Percentiles rank a stretch among this genome's conserved stretches.
phyloP scores from a whole-genome alignment of 345 rosid species.

The Citrus hindsii region DNA sequence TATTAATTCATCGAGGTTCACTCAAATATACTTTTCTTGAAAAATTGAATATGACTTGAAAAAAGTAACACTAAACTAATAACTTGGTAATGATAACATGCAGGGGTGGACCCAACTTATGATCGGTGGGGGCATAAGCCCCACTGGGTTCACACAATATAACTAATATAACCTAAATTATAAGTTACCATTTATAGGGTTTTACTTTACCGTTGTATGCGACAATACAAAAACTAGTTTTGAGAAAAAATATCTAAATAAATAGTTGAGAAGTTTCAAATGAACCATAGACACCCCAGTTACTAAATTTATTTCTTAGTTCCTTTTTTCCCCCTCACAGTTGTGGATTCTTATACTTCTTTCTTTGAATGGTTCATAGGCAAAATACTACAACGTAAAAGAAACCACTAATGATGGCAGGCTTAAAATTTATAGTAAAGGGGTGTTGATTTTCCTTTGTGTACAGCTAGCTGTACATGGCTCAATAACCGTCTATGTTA shows the following conservation, averaged over 20 bases:
- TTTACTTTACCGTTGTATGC: no score
- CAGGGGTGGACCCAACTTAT: no score
- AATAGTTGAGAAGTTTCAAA: not conserved
- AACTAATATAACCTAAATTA: no score
- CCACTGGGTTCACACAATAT: no score
- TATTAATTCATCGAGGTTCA: no score
- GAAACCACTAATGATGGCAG: not conserved
- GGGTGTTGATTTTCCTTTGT: not conserved
- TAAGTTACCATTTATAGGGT: no score
- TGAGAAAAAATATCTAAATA: not conserved
- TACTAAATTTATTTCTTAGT: not conserved
- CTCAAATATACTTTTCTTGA: no score
- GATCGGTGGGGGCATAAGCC: no score
- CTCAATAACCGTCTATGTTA: constrained; percentile 23
- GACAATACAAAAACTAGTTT: no score
- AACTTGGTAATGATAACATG: no score
- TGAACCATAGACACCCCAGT: not conserved
- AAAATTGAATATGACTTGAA: no score
- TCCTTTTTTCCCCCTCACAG: not conserved
- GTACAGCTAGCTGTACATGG: constrained; percentile 17
- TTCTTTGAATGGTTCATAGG: not conserved
- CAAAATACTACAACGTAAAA: not conserved
- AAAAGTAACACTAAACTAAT: no score
- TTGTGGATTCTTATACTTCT: not conserved
- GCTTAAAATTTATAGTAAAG: not conserved